Evolutionary conservation across 768 basidiomycete genomes (phyloP).

Genomic region (Termitomyces sp.): DNA sequence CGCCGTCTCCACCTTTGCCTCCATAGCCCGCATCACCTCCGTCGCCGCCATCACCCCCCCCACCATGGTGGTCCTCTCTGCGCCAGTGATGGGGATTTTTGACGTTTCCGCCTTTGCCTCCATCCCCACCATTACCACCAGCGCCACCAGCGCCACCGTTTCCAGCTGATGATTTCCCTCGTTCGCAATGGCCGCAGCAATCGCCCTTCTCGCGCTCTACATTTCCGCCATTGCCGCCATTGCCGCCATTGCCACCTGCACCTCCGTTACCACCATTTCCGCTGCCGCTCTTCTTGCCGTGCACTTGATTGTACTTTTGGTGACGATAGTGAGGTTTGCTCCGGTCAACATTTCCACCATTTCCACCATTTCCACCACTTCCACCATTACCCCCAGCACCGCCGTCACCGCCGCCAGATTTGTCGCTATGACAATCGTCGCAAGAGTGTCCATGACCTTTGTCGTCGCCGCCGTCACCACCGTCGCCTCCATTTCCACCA

Average conservation of each 20-base stretch:
- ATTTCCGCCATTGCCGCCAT: constrained; percentile 3
- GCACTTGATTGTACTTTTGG: background rate
- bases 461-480: constrained; percentile 4
- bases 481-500: constrained; percentile 5
- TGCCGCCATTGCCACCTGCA: background rate
- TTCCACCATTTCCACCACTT: constrained; percentile 2
- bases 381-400: background rate
- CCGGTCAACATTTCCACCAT: background rate
- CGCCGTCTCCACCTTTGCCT: background rate
- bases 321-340: background rate
- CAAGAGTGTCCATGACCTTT: background rate
- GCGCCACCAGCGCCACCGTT: constrained; percentile 5
- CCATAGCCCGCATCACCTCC: background rate
- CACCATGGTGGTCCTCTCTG: background rate
- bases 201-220: background rate
- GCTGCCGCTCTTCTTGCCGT: background rate
- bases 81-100: background rate
- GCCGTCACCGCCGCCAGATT: background rate
- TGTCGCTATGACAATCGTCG: background rate
- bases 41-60: background rate
- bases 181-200: background rate
- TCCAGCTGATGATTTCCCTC: background rate
- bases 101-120: constrained; percentile 1
- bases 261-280: constrained; percentile 3
- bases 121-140: constrained; percentile 5